Percentiles rank a stretch among this genome's conserved stretches.
These are phyloP conservation scores for Calonectria hawksworthii DNA, from an alignment of 2,329 filamentous ascomycete genomes.

Conservation along the genomic window DNA sequence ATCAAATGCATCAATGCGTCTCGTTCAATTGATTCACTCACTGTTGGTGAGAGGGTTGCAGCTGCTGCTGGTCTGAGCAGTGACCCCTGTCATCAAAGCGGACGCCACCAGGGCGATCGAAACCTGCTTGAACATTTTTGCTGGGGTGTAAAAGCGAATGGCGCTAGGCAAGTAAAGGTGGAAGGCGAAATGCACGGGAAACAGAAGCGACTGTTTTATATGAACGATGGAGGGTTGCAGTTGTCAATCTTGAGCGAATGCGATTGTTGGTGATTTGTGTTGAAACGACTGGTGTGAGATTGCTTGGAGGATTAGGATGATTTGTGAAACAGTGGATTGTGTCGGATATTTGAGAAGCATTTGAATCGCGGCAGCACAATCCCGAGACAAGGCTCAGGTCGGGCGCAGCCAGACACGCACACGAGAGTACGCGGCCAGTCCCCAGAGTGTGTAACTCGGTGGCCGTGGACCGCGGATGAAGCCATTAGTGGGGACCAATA, in stretches of 20 bases:
- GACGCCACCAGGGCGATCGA: conserved; percentile 1
- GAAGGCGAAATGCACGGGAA: neutral
- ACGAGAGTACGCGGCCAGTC: neutral
- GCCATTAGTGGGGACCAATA: conserved; percentile 13
- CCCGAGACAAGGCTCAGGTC: neutral
- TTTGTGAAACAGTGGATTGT: neutral
- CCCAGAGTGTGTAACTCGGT: neutral
- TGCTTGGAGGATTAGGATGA: neutral
- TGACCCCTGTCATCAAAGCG: neutral
- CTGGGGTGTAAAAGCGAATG: neutral
- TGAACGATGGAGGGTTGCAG: neutral
- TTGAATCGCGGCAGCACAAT: neutral
- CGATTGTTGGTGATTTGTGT: neutral
- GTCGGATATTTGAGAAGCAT: neutral
- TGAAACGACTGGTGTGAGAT: neutral
- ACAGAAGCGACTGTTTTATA: neutral
- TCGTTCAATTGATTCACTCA: conserved; percentile 18
- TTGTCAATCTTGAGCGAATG: neutral
- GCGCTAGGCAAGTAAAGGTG: neutral
- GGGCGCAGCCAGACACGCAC: conserved; percentile 4
- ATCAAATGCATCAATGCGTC: neutral
- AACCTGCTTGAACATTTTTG: conserved; percentile 1
- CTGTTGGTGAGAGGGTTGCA: conserved; percentile 40
- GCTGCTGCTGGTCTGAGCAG: conserved; percentile 2
- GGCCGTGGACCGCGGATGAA: conserved; percentile 5